These are phyloP conservation scores for Pichia sp. DNA, from an alignment of 1,139 yeast species.

Conservation along the genomic window DNA sequence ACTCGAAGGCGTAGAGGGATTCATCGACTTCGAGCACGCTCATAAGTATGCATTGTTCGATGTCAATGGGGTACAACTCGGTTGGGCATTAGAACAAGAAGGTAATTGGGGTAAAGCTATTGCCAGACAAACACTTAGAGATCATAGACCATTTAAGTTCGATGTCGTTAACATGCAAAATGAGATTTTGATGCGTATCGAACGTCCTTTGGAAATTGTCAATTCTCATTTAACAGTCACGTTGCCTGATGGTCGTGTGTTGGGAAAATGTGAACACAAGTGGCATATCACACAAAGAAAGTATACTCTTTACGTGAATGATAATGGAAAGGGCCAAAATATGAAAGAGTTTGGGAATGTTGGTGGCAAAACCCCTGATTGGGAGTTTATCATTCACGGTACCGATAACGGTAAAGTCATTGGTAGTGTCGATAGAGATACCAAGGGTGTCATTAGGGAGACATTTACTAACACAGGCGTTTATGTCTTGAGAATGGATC, in stretches of 20 bases:
- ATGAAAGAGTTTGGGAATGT: constrained; percentile 74
- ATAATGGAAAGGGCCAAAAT: constrained; percentile 28
- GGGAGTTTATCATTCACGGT: constrained; percentile 73
- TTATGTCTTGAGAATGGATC: constrained; percentile 79
- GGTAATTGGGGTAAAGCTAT: constrained; percentile 60
- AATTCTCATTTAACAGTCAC: constrained; percentile 79
- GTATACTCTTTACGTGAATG: constrained; percentile 59
- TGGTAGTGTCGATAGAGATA: constrained; percentile 81
- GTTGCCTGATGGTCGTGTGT: constrained; percentile 41
- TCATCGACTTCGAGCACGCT: constrained; percentile 88
- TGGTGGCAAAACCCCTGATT: constrained; percentile 81
- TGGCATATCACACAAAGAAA: constrained; percentile 94
- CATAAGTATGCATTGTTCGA: constrained; percentile 72
- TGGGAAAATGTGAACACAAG: constrained; percentile 85
- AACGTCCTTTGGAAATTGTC: constrained; percentile 78
- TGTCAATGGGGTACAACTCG: constrained; percentile 64
- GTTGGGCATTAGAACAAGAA: constrained; percentile 77
- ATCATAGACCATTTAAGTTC: constrained; percentile 83
- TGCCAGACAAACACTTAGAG: constrained; percentile 71
- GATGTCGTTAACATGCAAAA: constrained; percentile 72
- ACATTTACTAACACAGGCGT: constrained; percentile 92
- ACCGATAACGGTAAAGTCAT: constrained; percentile 49
- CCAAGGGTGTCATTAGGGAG: constrained; percentile 94
- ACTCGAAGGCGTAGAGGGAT: constrained; percentile 78
- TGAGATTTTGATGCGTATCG: constrained; percentile 58